Evolutionary conservation across 345 rosid genomes (phyloP).

Genomic region (Eucalyptus erythrocorys): DNA sequence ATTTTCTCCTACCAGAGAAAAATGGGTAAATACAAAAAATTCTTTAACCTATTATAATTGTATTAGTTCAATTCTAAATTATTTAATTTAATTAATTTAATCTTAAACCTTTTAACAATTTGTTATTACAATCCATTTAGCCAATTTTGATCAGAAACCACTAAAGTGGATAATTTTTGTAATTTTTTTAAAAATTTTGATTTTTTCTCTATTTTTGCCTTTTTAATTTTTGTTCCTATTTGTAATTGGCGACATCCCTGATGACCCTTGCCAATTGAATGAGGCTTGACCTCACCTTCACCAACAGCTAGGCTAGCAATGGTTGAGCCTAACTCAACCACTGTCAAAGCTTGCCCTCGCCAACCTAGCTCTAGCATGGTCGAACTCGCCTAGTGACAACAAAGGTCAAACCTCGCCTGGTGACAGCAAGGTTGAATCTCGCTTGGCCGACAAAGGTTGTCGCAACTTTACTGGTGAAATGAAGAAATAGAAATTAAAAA

Average conservation of each 20-base stretch:
- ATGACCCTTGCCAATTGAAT: too few species aligned
- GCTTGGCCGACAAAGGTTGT: accelerated
- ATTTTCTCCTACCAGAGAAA: not conserved
- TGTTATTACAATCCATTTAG: too few species aligned
- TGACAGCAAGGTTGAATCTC: too few species aligned
- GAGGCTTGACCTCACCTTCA: too few species aligned
- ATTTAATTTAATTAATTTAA: accelerated
- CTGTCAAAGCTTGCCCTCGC: accelerated
- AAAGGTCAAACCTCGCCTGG: not conserved
- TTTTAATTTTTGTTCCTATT: too few species aligned
- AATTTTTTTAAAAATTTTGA: accelerated
- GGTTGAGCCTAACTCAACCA: too few species aligned
- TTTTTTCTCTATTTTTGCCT: accelerated
- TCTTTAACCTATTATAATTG: not conserved
- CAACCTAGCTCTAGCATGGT: too few species aligned
- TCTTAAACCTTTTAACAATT: too few species aligned
- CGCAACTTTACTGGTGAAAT: accelerated
- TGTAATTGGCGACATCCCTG: accelerated
- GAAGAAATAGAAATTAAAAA: not conserved
- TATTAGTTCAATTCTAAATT: too few species aligned
- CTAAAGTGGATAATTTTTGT: accelerated
- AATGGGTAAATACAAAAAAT: not conserved
- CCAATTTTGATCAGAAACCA: accelerated
- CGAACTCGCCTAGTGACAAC: too few species aligned
- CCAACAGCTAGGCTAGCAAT: accelerated